phyloP scores from a whole-genome alignment of 2,329 filamentous ascomycete genomes.

The Trichophyton rubrum region DNA sequence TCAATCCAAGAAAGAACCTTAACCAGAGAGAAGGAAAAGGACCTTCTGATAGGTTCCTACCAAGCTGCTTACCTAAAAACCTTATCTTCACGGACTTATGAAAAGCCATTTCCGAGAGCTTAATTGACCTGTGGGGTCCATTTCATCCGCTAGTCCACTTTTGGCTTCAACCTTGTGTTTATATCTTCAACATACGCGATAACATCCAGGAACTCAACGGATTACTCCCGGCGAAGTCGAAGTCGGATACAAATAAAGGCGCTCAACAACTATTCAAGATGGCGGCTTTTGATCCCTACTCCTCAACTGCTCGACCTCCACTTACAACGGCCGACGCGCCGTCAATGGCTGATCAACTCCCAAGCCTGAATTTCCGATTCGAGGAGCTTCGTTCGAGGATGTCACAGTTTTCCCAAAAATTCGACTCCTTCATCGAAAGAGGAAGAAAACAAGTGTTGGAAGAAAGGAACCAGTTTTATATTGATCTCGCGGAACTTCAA shows the following conservation, averaged over 20 bases:
- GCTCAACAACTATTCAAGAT: neutral
- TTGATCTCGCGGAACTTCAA: constrained; percentile 79
- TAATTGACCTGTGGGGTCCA: neutral
- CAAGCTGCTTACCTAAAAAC: neutral
- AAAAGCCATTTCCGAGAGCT: neutral
- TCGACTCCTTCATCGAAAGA: constrained; percentile 88
- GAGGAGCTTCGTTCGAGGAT: constrained; percentile 91
- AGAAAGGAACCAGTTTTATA: constrained; percentile 85
- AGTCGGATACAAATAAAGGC: neutral
- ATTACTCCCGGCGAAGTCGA: too few species aligned
- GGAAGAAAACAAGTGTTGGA: constrained; percentile 81
- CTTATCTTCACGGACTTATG: neutral
- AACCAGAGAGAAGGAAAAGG: neutral
- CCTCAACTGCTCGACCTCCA: constrained; percentile 38
- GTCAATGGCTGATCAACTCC: constrained; percentile 57
- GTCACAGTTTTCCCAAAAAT: constrained; percentile 78
- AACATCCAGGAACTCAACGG: neutral
- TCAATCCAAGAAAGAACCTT: neutral
- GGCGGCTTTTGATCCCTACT: constrained; percentile 37
- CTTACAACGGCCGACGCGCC: constrained; percentile 41
- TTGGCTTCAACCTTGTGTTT: neutral
- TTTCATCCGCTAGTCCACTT: neutral
- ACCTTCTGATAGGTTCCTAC: too few species aligned
- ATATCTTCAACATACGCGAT: neutral
- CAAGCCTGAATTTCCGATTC: constrained; percentile 88